Evolutionary conservation across 2,329 filamentous ascomycete genomes (phyloP), one percentile per base, ranked within the genome.

Genomic region (Raffaelea deltoideospora): DNA sequence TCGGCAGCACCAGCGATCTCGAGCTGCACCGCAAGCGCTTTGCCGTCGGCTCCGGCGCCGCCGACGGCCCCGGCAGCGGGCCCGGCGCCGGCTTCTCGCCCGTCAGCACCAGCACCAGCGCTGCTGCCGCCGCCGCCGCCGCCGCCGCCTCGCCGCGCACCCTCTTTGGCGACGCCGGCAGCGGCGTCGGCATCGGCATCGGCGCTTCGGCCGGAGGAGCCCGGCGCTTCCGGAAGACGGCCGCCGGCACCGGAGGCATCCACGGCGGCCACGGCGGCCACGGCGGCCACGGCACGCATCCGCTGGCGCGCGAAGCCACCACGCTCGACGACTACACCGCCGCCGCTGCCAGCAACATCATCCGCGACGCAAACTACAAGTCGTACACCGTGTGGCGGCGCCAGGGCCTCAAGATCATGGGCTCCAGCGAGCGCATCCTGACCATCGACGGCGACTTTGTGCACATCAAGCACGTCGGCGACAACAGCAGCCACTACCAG

Each of bases 391-490:
- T 92, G 14, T 81, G 79, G 62, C 75, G 83, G 44, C 84, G 86
- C 56, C 81, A 87, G 55, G 77, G 80, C 9, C 84, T 90, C 69
- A 76, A 80, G 19, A 79, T 90, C 48, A 76, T 82, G 30, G 76
- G 74, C 4, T 71, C 79, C 49, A 81, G 82, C 41, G 79, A 86
- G 47, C 73, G 81, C 40, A 72, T 84, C 10, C 62, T 90, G 30
- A 76, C 80, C 33, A 83, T 92, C 45, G 83, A 88, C 48, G 81
- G 81, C 41, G 84, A 92, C 53, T 90, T 87, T 53, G 74, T 92
- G 43, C 82, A 88, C 55, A 85, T 92, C 48, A 79, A 85, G 69
- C 81, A 83, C 20, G 66, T 72, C 2, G 71, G 70, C 3, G 15
- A 31, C 22, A 10, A 28, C n/a, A 69, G 69, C 10, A 76, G 76